Base-by-base conservation (phyloP, 495 filamentous ascomycete species). In the Hypoxylon cercidicola region DNA sequence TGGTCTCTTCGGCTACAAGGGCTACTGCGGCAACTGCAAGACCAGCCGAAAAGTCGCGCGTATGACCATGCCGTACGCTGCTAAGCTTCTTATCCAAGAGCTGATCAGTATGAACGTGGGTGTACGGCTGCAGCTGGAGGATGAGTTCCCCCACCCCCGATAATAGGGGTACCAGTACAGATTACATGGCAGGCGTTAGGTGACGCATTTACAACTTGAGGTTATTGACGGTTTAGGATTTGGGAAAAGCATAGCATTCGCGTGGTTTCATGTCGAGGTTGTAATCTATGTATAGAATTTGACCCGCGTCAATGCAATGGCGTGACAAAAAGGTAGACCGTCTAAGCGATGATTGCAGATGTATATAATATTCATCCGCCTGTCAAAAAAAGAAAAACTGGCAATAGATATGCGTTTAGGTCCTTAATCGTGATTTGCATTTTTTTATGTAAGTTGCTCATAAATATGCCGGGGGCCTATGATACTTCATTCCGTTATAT, bases 21-120 rank as follows among this genome's bases (percentile, higher is more conserved):
- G 91, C 50, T 98, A 90, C 87, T 99, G 95, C 69, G 89, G 93
- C 72, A 91, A 88, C 1, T 99, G 95, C 77, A 86, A 90, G 77
- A 92, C 88, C 50, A 91, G 89, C 20, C 82, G 87, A 34, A 85
- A 87, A 6, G 90, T 98, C 10, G 88, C 88, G 6, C 88, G 89
- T 78, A 93, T 99, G 90, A 93, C 86, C 49, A 96, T 99, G 79
- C 95, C 95, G n/a, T 99, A 99, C 76, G 95, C 96, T 4, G 96
- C 96, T 2, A 99, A 99, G 84, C 77, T 99, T 71, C 79, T 99
- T 50, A 90, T 99, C 32, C 95, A 99, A 80, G 95, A 99, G 78
- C 74, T 99, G 71, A 84, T 96, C 74, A 96, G 92, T 77, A 99
- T 99, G 95, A 98, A 98, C 74, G 90, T 99, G 12, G 89, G 92